A percentile compares a stretch with the other conserved stretches of the same genome.
Evolutionary conservation across 176 grass and related monocot genomes (phyloP).

Genomic region (Oryza rufipogon): DNA sequence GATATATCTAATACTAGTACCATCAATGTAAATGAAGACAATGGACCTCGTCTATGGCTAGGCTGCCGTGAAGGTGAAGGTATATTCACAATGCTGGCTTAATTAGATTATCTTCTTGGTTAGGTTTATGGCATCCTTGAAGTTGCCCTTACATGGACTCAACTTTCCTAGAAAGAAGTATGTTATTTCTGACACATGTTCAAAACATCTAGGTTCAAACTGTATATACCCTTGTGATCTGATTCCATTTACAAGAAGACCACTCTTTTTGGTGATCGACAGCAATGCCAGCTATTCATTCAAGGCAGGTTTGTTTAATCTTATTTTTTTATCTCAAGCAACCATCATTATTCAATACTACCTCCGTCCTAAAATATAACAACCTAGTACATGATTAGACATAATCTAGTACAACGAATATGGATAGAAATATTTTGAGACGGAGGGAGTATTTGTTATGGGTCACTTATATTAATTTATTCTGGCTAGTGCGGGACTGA

Average conservation of each 20-base stretch:
- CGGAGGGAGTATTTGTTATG: background rate
- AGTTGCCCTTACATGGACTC: conserved; percentile 13
- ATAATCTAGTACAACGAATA: too few relatives aligned
- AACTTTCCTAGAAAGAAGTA: conserved; percentile 25
- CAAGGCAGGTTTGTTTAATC: conserved; percentile 95
- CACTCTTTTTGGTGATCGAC: conserved; percentile 94
- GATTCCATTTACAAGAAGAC: conserved; percentile 94
- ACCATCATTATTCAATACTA: background rate
- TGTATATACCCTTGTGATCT: conserved; percentile 89
- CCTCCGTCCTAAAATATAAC: too few relatives aligned
- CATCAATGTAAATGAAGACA: conserved; percentile 36
- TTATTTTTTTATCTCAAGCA: conserved; percentile 34
- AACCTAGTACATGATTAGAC: too few relatives aligned
- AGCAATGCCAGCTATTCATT: conserved; percentile 74
- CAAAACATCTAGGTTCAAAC: conserved; percentile 72
- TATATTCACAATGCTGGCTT: conserved; percentile 40
- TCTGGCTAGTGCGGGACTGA: background rate
- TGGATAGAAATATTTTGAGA: too few relatives aligned
- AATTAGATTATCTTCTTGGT: background rate
- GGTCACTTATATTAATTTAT: background rate
- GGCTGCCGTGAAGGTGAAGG: conserved; percentile 74
- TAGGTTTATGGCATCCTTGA: conserved; percentile 23
- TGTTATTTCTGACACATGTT: conserved; percentile 44
- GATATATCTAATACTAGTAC: conserved; percentile 49
- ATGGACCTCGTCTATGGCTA: conserved; percentile 65